These are phyloP conservation scores for Pythium phragmitis DNA, from an alignment of 352 stramenopile species.

Conservation along the genomic window DNA sequence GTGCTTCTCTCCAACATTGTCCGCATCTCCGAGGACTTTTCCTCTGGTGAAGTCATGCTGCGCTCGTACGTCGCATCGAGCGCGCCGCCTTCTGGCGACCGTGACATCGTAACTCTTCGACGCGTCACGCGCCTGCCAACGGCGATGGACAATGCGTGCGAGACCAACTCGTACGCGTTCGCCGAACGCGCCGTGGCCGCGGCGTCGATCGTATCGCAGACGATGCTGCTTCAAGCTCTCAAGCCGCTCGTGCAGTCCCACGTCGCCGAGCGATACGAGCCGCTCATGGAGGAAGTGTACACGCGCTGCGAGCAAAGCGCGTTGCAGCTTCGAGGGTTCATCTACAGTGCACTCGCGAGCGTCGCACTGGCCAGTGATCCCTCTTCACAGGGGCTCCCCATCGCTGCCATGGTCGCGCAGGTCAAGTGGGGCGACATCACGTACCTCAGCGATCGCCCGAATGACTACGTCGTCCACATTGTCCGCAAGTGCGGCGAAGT, in stretches of 20 bases:
- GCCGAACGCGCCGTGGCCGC: slow-evolving; percentile 63
- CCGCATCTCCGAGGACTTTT: slow-evolving; percentile 15
- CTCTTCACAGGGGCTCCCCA: slow-evolving; percentile 24
- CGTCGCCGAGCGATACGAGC: slow-evolving; percentile 61
- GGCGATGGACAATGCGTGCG: slow-evolving; percentile 48
- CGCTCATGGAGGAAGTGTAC: slow-evolving; percentile 71
- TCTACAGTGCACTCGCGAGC: slow-evolving; percentile 55
- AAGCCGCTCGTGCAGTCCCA: slow-evolving; percentile 64
- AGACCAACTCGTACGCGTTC: slow-evolving; percentile 60
- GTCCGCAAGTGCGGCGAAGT: slow-evolving; percentile 82
- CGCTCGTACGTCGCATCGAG: slow-evolving; percentile 10
- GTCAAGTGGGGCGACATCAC: slow-evolving; percentile 63
- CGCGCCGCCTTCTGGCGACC: slow-evolving; percentile 20
- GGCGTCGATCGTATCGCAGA: slow-evolving; percentile 61
- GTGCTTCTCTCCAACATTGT: slow-evolving; percentile 15
- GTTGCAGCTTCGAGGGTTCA: slow-evolving; percentile 57
- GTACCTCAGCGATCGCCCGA: slow-evolving; percentile 68
- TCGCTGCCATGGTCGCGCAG: slow-evolving; percentile 38
- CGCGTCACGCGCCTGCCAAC: slow-evolving; percentile 45
- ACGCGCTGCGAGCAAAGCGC: slow-evolving; percentile 46
- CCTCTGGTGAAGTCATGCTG: slow-evolving; percentile 23
- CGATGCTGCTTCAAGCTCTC: slow-evolving; percentile 61
- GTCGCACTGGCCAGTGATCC: slow-evolving; percentile 40
- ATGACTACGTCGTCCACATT: slow-evolving; percentile 77
- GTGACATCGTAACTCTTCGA: slow-evolving; percentile 43